Conservation (phyloP, 352 stramenopile genomes). For the Globisporangium canariense region DNA sequence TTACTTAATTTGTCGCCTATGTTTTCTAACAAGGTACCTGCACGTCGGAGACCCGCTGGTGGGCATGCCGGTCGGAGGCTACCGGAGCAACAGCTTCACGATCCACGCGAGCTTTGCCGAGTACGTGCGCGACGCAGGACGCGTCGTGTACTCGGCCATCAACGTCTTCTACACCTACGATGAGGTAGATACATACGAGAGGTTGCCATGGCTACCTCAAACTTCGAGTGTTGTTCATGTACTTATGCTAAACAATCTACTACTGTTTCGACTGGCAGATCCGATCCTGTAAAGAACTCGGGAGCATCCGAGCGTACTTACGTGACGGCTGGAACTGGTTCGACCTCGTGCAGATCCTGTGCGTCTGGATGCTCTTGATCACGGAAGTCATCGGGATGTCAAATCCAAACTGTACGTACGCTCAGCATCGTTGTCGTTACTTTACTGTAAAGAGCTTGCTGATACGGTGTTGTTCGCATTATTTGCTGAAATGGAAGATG, state of each 20-base stretch:
- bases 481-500: background rate
- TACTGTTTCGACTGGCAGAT: constrained; percentile 16
- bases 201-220: background rate
- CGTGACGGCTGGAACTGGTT: constrained; percentile 79
- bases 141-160: constrained; percentile 58
- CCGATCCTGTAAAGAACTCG: constrained; percentile 44
- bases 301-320: constrained; percentile 57
- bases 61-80: constrained; percentile 70
- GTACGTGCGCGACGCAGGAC: constrained; percentile 53
- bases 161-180: constrained; percentile 67
- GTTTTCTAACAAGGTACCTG: constrained; percentile 45
- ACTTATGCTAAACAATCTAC: background rate
- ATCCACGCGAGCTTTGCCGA: constrained; percentile 32
- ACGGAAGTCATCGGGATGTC: constrained; percentile 50
- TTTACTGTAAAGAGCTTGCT: background rate
- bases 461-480: background rate
- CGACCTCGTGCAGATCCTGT: constrained; percentile 66
- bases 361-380: constrained; percentile 60
- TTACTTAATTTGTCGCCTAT: background rate
- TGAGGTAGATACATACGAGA: constrained; percentile 34
- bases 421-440: background rate
- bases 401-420: constrained; percentile 23
- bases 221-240: background rate
- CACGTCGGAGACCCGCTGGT: constrained; percentile 67
- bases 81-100: constrained; percentile 56